phyloP scores from a whole-genome alignment of 139 green algal genomes.

The Closterium sp. region DNA sequence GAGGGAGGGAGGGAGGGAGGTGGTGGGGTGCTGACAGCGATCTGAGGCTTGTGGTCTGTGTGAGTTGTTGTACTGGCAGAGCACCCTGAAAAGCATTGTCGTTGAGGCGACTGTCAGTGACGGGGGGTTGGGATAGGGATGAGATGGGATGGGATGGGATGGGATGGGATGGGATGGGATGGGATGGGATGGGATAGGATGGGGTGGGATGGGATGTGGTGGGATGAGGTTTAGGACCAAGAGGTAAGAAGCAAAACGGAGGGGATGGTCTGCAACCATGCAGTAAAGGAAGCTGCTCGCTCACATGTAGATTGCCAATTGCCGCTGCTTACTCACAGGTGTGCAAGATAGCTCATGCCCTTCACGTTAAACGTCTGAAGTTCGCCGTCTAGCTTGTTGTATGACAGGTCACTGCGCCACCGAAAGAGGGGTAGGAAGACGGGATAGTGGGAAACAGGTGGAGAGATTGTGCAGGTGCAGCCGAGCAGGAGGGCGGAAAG shows the following conservation, averaged over 20 bases:
- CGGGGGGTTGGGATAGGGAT: neutral
- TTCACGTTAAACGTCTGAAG: neutral
- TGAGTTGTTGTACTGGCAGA: neutral
- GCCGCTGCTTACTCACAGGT: neutral
- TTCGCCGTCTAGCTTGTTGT: neutral
- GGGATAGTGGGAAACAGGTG: no score
- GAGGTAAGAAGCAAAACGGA: neutral
- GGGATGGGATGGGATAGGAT: neutral
- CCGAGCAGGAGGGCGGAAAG: neutral
- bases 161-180: neutral
- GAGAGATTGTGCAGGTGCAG: neutral
- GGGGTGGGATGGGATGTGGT: neutral
- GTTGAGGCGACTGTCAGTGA: neutral
- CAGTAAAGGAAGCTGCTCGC: neutral
- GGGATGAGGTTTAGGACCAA: neutral
- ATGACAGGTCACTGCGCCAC: neutral
- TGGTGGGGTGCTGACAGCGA: neutral
- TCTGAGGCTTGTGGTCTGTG: neutral
- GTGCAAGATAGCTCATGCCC: neutral
- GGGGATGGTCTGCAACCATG: neutral
- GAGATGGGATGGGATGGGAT: neutral
- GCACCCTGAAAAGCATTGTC: neutral
- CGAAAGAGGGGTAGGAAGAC: no score
- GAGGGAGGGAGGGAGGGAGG: no score
- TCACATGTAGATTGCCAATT: neutral